Percentiles rank a stretch among this genome's conserved stretches.
These are phyloP conservation scores for Sequoiadendron giganteum DNA, from an alignment of 75 land plant genomes.

Conservation along the genomic window DNA sequence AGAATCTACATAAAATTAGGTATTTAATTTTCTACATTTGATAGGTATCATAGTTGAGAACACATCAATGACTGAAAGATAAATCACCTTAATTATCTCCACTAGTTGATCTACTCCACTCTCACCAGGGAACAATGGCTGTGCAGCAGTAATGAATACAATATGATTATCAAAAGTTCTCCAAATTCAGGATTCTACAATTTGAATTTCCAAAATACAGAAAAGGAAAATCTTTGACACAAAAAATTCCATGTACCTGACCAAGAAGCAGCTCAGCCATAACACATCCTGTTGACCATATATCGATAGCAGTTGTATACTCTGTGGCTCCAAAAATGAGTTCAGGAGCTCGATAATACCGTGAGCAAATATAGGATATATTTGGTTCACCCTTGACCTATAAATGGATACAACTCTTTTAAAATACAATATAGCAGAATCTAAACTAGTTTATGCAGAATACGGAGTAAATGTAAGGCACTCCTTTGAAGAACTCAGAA, in stretches of 20 bases:
- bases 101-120: constrained; percentile 74
- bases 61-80: not conserved
- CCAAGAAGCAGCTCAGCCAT: constrained; percentile 73
- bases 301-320: constrained; percentile 67
- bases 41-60: constrained; percentile 33
- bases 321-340: constrained; percentile 73
- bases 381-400: constrained; percentile 72
- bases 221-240: not conserved
- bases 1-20: constrained; percentile 51
- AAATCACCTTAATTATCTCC: constrained; percentile 62
- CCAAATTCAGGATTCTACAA: not conserved
- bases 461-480: not conserved
- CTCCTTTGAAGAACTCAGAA: not conserved
- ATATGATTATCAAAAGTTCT: not conserved
- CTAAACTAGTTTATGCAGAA: not conserved
- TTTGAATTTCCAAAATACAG: not conserved
- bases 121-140: constrained; percentile 83
- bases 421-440: not conserved
- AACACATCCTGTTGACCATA: constrained; percentile 76
- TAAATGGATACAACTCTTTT: not conserved
- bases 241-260: constrained; percentile 37
- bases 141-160: constrained; percentile 9
- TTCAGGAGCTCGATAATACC: constrained; percentile 72
- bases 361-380: constrained; percentile 70
- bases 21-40: not conserved